Percentiles rank a stretch among this genome's conserved stretches.
Conservation (phyloP, 2,329 filamentous ascomycete genomes). For the Hypoxylon sp. region DNA sequence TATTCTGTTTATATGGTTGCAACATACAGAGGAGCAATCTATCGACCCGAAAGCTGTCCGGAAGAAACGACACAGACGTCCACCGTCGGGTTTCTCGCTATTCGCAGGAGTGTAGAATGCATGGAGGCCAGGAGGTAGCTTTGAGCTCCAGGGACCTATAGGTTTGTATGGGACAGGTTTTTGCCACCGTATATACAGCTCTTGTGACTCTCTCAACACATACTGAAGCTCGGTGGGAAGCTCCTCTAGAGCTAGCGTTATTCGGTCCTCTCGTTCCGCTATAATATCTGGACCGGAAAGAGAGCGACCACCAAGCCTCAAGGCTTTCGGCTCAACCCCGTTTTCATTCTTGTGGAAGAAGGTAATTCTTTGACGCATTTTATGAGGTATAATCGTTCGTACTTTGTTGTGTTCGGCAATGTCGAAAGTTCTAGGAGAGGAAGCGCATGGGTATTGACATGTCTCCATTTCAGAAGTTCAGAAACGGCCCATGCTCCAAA, state of each 20-base stretch:
- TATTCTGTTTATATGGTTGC: slow-evolving; percentile 2
- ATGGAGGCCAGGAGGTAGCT: slow-evolving; percentile 82
- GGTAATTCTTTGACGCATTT: slow-evolving; percentile 81
- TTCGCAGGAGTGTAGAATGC: slow-evolving; percentile 73
- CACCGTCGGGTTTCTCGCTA: slow-evolving; percentile 42
- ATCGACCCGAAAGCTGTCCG: slow-evolving; percentile 46
- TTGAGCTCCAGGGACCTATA: slow-evolving; percentile 75
- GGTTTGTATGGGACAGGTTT: slow-evolving; percentile 64
- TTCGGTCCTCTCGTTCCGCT: slow-evolving; percentile 78
- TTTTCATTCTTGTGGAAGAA: slow-evolving; percentile 74
- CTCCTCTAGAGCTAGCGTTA: slow-evolving; percentile 78
- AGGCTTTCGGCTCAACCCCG: slow-evolving; percentile 68
- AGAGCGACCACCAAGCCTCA: slow-evolving; percentile 64
- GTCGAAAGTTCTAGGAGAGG: slow-evolving; percentile 31
- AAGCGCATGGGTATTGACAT: slow-evolving; percentile 26
- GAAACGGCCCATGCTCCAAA: slow-evolving; percentile 8
- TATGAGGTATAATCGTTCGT: slow-evolving; percentile 35
- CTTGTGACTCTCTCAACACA: slow-evolving; percentile 70
- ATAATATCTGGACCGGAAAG: slow-evolving; percentile 66
- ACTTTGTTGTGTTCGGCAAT: slow-evolving; percentile 26
- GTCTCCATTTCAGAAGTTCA: slow-evolving; percentile 12
- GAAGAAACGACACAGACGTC: slow-evolving; percentile 46
- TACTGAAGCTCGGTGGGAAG: slow-evolving; percentile 72
- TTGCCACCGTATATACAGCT: slow-evolving; percentile 84
- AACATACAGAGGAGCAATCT: slow-evolving; percentile 47